Conservation (phyloP, 176 grass and related monocot genomes). For the Musa troglodytarum region DNA sequence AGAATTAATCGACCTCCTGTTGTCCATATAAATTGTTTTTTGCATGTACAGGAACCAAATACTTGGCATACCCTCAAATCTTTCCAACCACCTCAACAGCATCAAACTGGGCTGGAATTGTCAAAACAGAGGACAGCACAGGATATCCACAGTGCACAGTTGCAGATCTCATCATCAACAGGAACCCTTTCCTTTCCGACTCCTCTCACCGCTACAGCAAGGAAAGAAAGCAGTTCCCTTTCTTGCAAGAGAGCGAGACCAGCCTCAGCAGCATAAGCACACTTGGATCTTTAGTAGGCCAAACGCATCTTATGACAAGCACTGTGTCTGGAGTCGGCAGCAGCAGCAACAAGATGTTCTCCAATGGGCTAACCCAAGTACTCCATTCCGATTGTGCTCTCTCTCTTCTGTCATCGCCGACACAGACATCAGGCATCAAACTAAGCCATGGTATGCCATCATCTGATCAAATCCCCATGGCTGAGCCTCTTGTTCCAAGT, state of each 20-base stretch:
- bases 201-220: constrained; percentile 31
- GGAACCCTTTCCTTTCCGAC: constrained; percentile 27
- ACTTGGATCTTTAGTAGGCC: constrained; percentile 27
- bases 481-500: constrained; percentile 32
- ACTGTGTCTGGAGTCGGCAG: constrained; percentile 27
- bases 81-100: constrained; percentile 22
- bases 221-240: constrained; percentile 45
- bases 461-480: constrained; percentile 41
- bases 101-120: constrained; percentile 35
- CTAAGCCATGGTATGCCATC: constrained; percentile 32
- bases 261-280: constrained; percentile 24
- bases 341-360: constrained; percentile 45
- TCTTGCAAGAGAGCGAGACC: constrained; percentile 47
- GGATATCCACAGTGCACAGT: constrained; percentile 30
- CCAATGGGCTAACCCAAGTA: constrained; percentile 32
- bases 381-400: constrained; percentile 72
- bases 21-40: not conserved
- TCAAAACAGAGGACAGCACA: constrained; percentile 35
- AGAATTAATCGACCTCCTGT: not conserved
- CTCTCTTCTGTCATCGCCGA: constrained; percentile 87
- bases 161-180: constrained; percentile 14
- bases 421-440: constrained; percentile 37
- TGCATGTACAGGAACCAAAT: constrained; percentile 40
- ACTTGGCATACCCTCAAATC: constrained; percentile 31
- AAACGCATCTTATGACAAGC: constrained; percentile 32